phyloP scores from a whole-genome alignment of 345 rosid species.

The Gossypium thurberi region DNA sequence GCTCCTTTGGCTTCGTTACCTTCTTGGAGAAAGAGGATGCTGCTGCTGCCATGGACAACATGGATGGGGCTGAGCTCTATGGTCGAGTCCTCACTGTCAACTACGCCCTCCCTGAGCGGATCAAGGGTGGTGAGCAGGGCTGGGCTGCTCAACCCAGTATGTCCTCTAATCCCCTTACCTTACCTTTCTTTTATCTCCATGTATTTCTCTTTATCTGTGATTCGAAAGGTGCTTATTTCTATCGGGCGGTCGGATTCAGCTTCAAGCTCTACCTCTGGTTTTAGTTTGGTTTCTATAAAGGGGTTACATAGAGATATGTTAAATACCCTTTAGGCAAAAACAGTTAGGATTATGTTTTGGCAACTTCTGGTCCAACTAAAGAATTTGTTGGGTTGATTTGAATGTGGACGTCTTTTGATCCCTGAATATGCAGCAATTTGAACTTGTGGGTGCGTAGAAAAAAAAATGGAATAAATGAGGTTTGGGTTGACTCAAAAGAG shows the following conservation, averaged over 20 bases:
- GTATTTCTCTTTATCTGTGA: not conserved
- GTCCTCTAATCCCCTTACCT: conserved; percentile 14
- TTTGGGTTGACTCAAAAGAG: not conserved
- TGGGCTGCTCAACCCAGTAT: conserved; percentile 99
- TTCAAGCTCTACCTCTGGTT: not conserved
- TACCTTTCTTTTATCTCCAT: not conserved
- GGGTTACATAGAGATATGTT: not conserved
- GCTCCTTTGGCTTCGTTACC: conserved; percentile 96
- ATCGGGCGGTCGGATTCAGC: not conserved
- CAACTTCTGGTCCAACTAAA: not conserved
- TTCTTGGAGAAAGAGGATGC: conserved; percentile 91
- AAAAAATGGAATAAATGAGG: not conserved
- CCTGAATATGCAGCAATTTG: not conserved
- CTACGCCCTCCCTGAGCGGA: conserved; percentile 88
- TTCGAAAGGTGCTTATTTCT: not conserved
- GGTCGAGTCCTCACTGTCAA: conserved; percentile 99
- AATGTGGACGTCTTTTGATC: not conserved
- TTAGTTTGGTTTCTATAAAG: not conserved
- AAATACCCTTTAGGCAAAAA: not conserved
- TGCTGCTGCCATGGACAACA: conserved; percentile 88
- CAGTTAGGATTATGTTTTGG: not conserved
- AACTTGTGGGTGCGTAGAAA: not conserved
- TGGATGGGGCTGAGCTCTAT: conserved; percentile 96
- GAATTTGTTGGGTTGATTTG: not conserved
- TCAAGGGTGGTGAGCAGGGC: conserved; percentile 98